phyloP scores from a whole-genome alignment of 768 basidiomycete genomes.

The Boletus reticulatus region DNA sequence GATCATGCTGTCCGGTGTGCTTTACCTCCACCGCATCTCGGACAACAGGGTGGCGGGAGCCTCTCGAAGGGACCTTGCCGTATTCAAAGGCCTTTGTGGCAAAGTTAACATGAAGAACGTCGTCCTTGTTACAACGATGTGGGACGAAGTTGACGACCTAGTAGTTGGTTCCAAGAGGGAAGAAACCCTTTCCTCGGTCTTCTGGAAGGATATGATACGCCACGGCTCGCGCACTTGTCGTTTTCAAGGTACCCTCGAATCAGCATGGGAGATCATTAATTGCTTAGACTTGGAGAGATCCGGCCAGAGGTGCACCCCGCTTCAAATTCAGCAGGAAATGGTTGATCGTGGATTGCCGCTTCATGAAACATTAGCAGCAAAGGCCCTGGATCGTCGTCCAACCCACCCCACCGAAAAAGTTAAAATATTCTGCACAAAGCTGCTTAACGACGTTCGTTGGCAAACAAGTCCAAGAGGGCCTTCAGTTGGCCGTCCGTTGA shows the following conservation, averaged over 20 bases:
- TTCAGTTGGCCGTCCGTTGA: too few relatives aligned
- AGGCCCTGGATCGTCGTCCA: slow-evolving; percentile 7
- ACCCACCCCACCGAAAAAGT: neutral
- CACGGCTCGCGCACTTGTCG: too few relatives aligned
- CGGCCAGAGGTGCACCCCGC: neutral
- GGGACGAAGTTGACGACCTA: too few relatives aligned
- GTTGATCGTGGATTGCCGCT: slow-evolving; percentile 8
- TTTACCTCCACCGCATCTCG: too few relatives aligned
- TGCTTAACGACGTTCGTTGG: neutral
- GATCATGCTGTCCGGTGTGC: too few relatives aligned
- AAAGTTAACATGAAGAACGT: slow-evolving; percentile 10
- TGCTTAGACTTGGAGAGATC: neutral
- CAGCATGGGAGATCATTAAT: neutral
- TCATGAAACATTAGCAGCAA: slow-evolving; percentile 16
- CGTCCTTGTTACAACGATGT: slow-evolving; percentile 20
- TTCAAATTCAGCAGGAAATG: slow-evolving; percentile 21
- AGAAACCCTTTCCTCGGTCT: too few relatives aligned
- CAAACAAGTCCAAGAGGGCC: neutral
- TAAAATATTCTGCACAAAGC: slow-evolving; percentile 2
- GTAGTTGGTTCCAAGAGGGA: too few relatives aligned
- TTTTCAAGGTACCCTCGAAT: too few relatives aligned
- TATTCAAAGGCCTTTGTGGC: slow-evolving; percentile 11
- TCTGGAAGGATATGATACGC: too few relatives aligned
- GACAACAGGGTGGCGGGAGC: slow-evolving; percentile 3
- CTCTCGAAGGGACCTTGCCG: neutral